Evolutionary conservation across 73 alveolate species (phyloP).

Genomic region (Tetrahymena elliotti): DNA sequence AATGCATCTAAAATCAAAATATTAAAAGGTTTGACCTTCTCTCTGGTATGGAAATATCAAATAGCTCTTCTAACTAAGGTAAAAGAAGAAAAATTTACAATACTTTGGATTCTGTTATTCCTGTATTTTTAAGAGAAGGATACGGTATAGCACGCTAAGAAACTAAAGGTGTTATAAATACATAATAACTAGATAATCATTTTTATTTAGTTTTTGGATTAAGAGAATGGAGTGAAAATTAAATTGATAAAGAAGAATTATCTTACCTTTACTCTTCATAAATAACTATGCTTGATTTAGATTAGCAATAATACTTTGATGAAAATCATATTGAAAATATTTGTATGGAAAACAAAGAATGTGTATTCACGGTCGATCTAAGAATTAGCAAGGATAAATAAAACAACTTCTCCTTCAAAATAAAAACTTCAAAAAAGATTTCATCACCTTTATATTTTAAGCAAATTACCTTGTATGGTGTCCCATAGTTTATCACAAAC

Average conservation of each 20-base stretch:
- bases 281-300: not conserved
- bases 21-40: slow-evolving; percentile 17
- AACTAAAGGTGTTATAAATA: not conserved
- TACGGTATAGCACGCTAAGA: slow-evolving; percentile 7
- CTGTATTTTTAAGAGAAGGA: slow-evolving; percentile 28
- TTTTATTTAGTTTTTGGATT: not conserved
- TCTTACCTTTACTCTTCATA: not conserved
- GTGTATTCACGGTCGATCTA: not conserved
- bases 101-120: slow-evolving; percentile 17
- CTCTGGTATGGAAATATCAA: slow-evolving; percentile 1
- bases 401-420: not conserved
- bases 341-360: not conserved
- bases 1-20: no score
- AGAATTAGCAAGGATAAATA: not conserved
- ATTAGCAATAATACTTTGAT: not conserved
- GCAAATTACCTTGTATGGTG: not conserved
- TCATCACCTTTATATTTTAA: not conserved
- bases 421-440: not conserved
- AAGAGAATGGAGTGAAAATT: not conserved
- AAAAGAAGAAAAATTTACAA: not conserved
- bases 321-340: not conserved
- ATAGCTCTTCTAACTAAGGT: not conserved
- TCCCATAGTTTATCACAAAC: not conserved
- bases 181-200: not conserved
- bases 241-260: not conserved